Base-by-base conservation (phyloP, 2,329 filamentous ascomycete species). In the Aureobasidium vineae region DNA sequence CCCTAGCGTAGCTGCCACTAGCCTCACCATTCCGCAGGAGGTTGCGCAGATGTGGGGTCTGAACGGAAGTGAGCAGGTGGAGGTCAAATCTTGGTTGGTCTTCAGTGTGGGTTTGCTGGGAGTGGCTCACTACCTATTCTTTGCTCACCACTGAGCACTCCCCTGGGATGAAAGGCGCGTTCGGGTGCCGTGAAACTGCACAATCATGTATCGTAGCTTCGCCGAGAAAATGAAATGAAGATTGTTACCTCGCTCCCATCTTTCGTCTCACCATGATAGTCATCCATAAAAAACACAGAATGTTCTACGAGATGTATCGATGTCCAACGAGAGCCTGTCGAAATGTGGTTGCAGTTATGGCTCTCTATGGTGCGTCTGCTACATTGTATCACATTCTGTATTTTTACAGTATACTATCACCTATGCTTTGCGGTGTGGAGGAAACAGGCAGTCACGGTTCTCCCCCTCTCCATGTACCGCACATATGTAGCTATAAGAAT, bases 121-220 rank as follows among this genome's bases (percentile, higher is more conserved):
- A 4, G 15, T 41, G 16, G 47, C 26, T 26, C 60, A 63, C 23
- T 52, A 52, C 15, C 15, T 63, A 3, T 63, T 63, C 15, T 63
- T 63, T 19, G 47, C 38, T 49, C 45, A 53, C 38, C 21, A 43
- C 10, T 63, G 23, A 47, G 33, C n/a, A 4, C 7, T 33, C 7
- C 8, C 33, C 56, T 3, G 16, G n/a, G 16, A 16, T 31, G 45
- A 2, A 38, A 38, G 43, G 28, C 2, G 45, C 7, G 5, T 8
- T 16, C 7, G 45, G 43, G 43, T 28, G 45, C 33, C 31, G 59
- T 40, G 11, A n/a, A 23, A 28, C 10, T 40, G 31, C 56, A 47
- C 26, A 60, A 60, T 47, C 26, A 36, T 60, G 56, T 60, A 60
- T 47, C 16, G 10, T 60, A 60, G 31, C 56, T 47, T 5, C 5